phyloP scores from a whole-genome alignment of 2,329 filamentous ascomycete genomes.

The Clarireedia paspali region DNA sequence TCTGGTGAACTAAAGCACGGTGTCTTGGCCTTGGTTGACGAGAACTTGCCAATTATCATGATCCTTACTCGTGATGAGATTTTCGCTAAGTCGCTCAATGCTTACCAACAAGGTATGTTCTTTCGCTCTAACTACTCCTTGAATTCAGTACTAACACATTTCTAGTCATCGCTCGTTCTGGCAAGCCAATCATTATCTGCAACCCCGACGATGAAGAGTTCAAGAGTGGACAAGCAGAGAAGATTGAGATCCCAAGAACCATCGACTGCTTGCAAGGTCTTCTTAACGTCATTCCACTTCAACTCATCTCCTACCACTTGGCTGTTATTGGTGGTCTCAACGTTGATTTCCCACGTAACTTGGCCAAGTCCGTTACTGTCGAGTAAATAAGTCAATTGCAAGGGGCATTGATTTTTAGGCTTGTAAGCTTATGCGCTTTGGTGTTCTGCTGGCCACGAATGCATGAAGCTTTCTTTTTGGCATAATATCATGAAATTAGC shows the following conservation, averaged over 20 bases:
- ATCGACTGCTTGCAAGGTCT: constrained; percentile 94
- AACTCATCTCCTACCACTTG: constrained; percentile 98
- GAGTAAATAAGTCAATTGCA: constrained; percentile 52
- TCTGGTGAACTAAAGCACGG: constrained; percentile 99
- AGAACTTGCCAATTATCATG: constrained; percentile 99
- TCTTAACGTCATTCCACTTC: constrained; percentile 93
- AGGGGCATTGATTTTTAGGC: not conserved
- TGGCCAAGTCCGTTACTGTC: constrained; percentile 98
- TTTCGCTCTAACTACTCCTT: not conserved
- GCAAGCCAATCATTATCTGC: constrained; percentile 98
- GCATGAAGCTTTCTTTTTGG: not conserved
- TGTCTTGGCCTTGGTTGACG: constrained; percentile 92
- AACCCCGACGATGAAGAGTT: constrained; percentile 88
- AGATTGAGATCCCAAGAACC: constrained; percentile 94
- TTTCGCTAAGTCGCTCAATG: constrained; percentile 98
- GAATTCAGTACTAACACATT: constrained; percentile 24
- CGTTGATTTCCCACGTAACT: constrained; percentile 96
- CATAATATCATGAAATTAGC: not conserved
- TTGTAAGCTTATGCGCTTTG: constrained; percentile 15
- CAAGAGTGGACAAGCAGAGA: constrained; percentile 78
- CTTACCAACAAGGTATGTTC: constrained; percentile 83
- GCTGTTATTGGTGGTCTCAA: constrained; percentile 93
- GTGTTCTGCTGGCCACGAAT: not conserved
- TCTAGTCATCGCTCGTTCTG: constrained; percentile 84
- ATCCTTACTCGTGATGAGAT: constrained; percentile 93